Evolutionary conservation across 345 rosid genomes (phyloP).

Genomic region (Hypericum androsaemum): DNA sequence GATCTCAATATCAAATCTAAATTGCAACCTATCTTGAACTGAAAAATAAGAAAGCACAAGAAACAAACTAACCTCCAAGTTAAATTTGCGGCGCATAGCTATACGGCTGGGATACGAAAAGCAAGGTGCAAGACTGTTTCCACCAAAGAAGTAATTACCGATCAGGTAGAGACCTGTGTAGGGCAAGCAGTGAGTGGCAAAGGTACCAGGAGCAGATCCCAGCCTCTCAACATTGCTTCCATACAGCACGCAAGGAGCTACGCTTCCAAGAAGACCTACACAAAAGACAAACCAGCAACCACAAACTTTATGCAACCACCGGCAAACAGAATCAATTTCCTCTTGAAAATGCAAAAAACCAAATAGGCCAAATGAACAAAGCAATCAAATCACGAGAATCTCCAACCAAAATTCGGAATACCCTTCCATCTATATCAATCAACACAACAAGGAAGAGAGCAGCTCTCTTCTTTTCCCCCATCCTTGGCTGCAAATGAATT

Average conservation of each 20-base stretch:
- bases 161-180: slow-evolving; percentile 66
- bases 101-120: slow-evolving; percentile 67
- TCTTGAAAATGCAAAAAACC: no score
- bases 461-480: no score
- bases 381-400: no score
- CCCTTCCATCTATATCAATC: no score
- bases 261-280: slow-evolving; percentile 80
- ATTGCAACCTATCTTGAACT: not conserved
- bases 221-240: slow-evolving; percentile 90
- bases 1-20: not conserved
- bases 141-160: slow-evolving; percentile 49
- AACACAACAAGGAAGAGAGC: no score
- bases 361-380: no score
- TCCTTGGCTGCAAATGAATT: no score
- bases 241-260: slow-evolving; percentile 79
- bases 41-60: not conserved
- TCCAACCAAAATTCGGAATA: no score
- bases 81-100: slow-evolving; percentile 66
- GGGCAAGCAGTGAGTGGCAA: slow-evolving; percentile 69
- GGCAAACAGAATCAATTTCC: no score
- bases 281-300: not conserved
- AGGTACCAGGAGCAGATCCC: slow-evolving; percentile 61
- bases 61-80: slow-evolving; percentile 64
- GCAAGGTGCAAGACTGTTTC: slow-evolving; percentile 89
- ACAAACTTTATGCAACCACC: no score